These are phyloP conservation scores for Ilex aquifolium DNA, from an alignment of 257 asterid genomes.

Conservation along the genomic window DNA sequence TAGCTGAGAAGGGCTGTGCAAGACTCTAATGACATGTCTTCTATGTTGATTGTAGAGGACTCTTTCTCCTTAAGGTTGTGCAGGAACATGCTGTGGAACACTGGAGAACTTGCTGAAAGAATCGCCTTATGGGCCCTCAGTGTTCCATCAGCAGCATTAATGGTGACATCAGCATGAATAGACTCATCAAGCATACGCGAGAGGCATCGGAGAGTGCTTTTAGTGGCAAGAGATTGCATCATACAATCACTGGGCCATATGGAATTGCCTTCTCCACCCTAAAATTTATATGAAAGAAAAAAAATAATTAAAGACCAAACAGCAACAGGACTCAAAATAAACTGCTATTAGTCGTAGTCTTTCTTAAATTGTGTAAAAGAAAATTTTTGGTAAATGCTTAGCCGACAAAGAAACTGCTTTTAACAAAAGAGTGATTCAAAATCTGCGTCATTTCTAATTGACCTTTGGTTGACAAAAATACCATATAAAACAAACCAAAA, in stretches of 20 bases:
- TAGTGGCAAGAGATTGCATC: conserved; percentile 49
- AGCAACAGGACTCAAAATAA: background rate
- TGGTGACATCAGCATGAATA: conserved; percentile 71
- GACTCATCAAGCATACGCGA: conserved; percentile 80
- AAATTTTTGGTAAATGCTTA: no score
- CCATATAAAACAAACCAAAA: no score
- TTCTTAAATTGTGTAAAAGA: no score
- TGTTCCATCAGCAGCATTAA: conserved; percentile 67
- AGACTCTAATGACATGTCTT: conserved; percentile 81
- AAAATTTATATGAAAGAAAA: conserved; percentile 13
- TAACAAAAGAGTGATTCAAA: no score
- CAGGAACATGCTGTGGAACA: conserved; percentile 82
- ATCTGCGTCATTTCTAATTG: no score
- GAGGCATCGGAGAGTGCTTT: conserved; percentile 63
- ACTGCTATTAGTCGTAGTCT: no score
- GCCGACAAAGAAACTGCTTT: no score
- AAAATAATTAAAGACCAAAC: conserved; percentile 1
- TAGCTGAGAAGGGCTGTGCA: conserved; percentile 73
- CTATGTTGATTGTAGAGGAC: conserved; percentile 67
- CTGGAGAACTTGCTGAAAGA: conserved; percentile 84
- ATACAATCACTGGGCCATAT: conserved; percentile 61
- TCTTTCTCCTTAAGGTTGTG: conserved; percentile 88
- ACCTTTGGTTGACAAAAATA: no score
- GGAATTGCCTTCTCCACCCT: conserved; percentile 72
- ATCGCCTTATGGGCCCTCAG: conserved; percentile 73